Evolutionary conservation across 177 flowering plant genomes (phyloP).

Genomic region (Vitis hybrid): DNA sequence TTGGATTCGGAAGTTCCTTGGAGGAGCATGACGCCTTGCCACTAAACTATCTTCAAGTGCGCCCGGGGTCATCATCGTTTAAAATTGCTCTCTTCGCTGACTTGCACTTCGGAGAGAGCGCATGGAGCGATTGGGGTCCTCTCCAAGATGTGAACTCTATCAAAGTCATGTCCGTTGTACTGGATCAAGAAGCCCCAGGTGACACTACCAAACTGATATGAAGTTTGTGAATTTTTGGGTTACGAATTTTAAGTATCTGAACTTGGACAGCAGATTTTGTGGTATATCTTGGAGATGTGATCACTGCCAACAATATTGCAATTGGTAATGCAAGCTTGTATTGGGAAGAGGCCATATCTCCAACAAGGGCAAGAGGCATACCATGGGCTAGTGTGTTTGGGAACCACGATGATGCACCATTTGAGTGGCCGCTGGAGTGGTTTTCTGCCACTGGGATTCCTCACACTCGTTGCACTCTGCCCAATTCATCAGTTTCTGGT

Average conservation of each 20-base stretch:
- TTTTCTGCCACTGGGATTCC: slow-evolving; percentile 71
- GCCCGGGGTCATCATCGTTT: slow-evolving; percentile 37
- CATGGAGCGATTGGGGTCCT: slow-evolving; percentile 92
- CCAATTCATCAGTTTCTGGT: slow-evolving; percentile 33
- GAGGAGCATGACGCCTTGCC: too few species aligned
- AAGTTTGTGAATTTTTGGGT: too few species aligned
- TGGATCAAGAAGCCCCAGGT: slow-evolving; percentile 77
- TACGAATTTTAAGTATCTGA: too few species aligned
- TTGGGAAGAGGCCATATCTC: slow-evolving; percentile 79
- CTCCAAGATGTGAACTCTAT: slow-evolving; percentile 64
- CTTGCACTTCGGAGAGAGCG: slow-evolving; percentile 83
- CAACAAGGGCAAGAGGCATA: slow-evolving; percentile 61
- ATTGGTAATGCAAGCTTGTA: slow-evolving; percentile 78
- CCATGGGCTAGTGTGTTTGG: slow-evolving; percentile 80
- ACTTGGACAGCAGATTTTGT: slow-evolving; percentile 59
- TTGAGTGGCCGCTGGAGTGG: slow-evolving; percentile 84
- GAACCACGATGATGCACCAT: slow-evolving; percentile 77
- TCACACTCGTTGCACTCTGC: slow-evolving; percentile 36
- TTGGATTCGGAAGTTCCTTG: too few species aligned
- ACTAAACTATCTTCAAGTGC: slow-evolving; percentile 17
- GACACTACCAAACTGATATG: neutral
- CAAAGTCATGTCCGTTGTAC: slow-evolving; percentile 68
- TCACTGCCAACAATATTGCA: slow-evolving; percentile 79
- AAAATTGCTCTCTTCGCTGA: slow-evolving; percentile 83
- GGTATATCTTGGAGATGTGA: slow-evolving; percentile 80